phyloP scores from a whole-genome alignment of 108 stramenopile genomes.

The Fragilariopsis cylindrus region DNA sequence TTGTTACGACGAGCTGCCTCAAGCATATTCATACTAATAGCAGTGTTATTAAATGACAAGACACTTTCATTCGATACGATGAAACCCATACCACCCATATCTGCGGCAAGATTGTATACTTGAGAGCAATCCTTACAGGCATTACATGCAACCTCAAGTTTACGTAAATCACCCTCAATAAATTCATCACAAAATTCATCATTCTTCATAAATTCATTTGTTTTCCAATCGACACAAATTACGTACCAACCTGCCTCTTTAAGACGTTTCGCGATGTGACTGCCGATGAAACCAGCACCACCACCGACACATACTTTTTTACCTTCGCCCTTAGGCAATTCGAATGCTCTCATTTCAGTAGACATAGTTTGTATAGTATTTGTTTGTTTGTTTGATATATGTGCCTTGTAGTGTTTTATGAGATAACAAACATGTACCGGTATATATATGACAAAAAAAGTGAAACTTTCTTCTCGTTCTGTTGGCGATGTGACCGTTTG shows the following conservation, averaged over 20 bases:
- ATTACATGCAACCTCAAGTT: conserved; percentile 92
- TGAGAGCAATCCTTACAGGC: conserved; percentile 93
- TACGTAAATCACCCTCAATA: conserved; percentile 92
- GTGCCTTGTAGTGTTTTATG: no score
- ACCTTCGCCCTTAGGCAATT: conserved; percentile 79
- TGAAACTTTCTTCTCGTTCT: no score
- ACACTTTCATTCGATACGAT: conserved; percentile 97
- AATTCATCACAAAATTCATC: conserved; percentile 98
- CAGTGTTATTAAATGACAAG: conserved; percentile 98
- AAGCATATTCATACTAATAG: conserved; percentile 98
- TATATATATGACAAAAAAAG: no score
- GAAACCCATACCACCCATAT: conserved; percentile 99
- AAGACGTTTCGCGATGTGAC: conserved; percentile 95
- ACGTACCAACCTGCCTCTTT: conserved; percentile 93
- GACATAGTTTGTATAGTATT: neutral
- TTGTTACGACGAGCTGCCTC: conserved; percentile 94
- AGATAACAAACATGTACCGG: no score
- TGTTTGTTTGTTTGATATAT: neutral
- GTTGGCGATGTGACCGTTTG: no score
- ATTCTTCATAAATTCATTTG: conserved; percentile 96
- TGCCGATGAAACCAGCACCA: conserved; percentile 97
- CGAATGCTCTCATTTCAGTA: conserved; percentile 57
- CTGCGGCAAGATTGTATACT: conserved; percentile 99
- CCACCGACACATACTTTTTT: conserved; percentile 92
- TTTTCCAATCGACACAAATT: conserved; percentile 94